phyloP scores from a whole-genome alignment of 495 filamentous ascomycete species.

The Daldinia loculata region DNA sequence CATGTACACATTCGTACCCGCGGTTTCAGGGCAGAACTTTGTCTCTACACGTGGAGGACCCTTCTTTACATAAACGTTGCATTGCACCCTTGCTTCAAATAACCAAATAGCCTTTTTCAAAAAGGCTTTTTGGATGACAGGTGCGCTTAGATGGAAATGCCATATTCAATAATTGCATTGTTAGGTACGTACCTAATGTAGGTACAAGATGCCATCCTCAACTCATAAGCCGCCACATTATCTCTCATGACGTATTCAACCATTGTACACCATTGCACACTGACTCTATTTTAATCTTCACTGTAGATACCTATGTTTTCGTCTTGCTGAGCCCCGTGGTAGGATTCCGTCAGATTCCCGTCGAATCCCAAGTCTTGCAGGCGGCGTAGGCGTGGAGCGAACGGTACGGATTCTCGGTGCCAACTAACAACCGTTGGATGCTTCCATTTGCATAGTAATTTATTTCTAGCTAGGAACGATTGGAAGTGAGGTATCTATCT shows the following conservation, averaged over 20 bases:
- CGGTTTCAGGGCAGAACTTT: not conserved
- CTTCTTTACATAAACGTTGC: conserved; percentile 1
- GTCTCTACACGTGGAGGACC: not conserved
- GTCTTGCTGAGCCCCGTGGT: not conserved
- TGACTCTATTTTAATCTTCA: conserved; percentile 5
- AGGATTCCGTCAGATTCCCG: conserved; percentile 11
- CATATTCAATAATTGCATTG: not conserved
- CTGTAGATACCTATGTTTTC: not conserved
- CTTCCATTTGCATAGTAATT: too few relatives aligned
- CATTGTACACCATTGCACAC: not conserved
- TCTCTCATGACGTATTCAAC: not conserved
- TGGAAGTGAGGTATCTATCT: too few relatives aligned
- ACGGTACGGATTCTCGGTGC: too few relatives aligned
- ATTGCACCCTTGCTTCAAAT: not conserved
- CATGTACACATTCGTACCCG: not conserved
- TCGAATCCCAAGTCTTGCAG: conserved; percentile 1
- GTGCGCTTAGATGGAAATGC: not conserved
- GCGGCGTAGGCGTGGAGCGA: not conserved
- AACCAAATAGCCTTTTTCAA: not conserved
- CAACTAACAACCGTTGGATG: too few relatives aligned
- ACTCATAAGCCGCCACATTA: not conserved
- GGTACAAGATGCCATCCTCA: not conserved
- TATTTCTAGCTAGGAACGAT: too few relatives aligned
- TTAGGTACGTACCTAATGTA: not conserved
- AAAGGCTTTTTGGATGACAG: not conserved